Conservation (phyloP, 2,329 filamentous ascomycete genomes). For the Juglanconis sp. region DNA sequence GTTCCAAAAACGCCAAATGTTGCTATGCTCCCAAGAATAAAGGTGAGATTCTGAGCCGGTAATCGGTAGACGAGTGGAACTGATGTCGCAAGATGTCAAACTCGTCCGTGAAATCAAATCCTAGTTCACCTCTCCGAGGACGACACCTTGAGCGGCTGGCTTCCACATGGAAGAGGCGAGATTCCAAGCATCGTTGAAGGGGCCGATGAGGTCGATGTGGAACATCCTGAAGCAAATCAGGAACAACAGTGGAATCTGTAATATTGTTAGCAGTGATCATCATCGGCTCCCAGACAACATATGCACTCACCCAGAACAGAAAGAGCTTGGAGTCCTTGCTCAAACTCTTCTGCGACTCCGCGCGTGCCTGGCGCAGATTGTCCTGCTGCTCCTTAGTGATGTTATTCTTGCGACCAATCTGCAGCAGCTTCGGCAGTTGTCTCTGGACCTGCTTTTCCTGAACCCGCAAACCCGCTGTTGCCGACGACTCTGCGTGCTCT, state of each 20-base stretch:
- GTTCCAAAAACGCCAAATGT: neutral
- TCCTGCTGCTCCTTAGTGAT: slow-evolving; percentile 66
- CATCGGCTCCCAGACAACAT: neutral
- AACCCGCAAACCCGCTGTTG: slow-evolving; percentile 1
- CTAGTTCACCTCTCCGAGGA: slow-evolving; percentile 10
- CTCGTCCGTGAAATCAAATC: neutral
- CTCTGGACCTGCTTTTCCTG: slow-evolving; percentile 22
- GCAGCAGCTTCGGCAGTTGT: slow-evolving; percentile 43
- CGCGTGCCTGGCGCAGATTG: slow-evolving; percentile 57
- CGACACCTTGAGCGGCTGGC: slow-evolving; percentile 1
- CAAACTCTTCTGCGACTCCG: slow-evolving; percentile 60
- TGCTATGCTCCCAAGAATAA: neutral
- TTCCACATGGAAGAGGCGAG: neutral
- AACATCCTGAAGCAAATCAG: slow-evolving; percentile 13
- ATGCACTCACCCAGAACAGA: slow-evolving; percentile 61
- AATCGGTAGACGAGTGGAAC: neutral
- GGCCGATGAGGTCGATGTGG: slow-evolving; percentile 12
- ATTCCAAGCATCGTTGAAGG: slow-evolving; percentile 7
- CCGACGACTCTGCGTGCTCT: neutral
- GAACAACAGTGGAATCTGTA: slow-evolving; percentile 15
- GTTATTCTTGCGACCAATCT: slow-evolving; percentile 60
- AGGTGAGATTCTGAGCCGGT: neutral
- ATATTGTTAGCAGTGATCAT: neutral
- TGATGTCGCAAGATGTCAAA: neutral
- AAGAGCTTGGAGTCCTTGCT: slow-evolving; percentile 64